Percentiles rank a stretch among this genome's conserved stretches.
These are phyloP conservation scores for Pseudonitzschia pungens DNA, from an alignment of 108 stramenopile species.

Conservation along the genomic window DNA sequence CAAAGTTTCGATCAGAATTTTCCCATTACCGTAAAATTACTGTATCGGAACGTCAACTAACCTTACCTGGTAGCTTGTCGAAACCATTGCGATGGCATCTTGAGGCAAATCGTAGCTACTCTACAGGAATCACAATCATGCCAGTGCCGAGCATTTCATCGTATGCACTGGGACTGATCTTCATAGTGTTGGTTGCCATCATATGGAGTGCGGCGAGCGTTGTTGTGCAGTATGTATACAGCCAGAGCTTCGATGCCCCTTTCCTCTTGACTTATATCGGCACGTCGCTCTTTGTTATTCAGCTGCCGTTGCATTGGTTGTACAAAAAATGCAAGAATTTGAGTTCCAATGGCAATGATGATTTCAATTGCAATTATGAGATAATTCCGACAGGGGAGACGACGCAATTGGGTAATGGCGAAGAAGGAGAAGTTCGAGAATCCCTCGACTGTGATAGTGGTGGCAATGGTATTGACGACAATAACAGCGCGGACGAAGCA, in stretches of 20 bases:
- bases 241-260: slow-evolving; percentile 78
- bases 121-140: not conserved
- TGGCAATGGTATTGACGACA: not conserved
- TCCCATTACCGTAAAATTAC: not conserved
- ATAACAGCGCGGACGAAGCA: not conserved
- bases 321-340: not conserved
- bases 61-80: not conserved
- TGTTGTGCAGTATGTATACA: slow-evolving; percentile 85
- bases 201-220: slow-evolving; percentile 87
- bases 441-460: not conserved
- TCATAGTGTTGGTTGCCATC: slow-evolving; percentile 77
- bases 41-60: too few species aligned
- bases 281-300: slow-evolving; percentile 73
- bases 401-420: not conserved
- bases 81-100: not conserved
- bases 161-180: slow-evolving; percentile 78
- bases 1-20: not conserved
- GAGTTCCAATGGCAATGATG: not conserved
- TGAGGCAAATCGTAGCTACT: not conserved
- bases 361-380: not conserved
- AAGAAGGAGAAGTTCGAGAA: not conserved
- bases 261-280: slow-evolving; percentile 93
- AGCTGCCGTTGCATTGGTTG: slow-evolving; percentile 56
- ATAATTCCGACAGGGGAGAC: not conserved
- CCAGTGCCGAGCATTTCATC: slow-evolving; percentile 22